Percentiles rank a stretch among this genome's conserved stretches.
These are phyloP conservation scores for Ceratocystis smalleyi DNA, from an alignment of 2,329 filamentous ascomycete species.

Conservation along the genomic window DNA sequence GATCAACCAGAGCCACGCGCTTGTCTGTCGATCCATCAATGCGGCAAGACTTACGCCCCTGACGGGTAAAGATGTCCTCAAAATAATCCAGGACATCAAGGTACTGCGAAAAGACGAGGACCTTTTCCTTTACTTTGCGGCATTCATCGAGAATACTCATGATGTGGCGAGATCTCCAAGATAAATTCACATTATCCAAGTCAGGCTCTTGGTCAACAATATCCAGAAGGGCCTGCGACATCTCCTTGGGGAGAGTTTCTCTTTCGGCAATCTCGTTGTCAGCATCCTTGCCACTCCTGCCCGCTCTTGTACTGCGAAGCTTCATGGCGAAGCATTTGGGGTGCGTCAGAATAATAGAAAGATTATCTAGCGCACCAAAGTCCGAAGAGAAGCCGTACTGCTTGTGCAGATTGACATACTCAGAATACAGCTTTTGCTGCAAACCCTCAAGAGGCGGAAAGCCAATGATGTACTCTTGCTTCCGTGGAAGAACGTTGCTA, in stretches of 20 bases:
- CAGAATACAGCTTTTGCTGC: conserved; percentile 48
- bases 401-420: conserved; percentile 25
- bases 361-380: conserved; percentile 26
- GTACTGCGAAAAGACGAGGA: conserved; percentile 67
- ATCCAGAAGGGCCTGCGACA: not conserved
- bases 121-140: conserved; percentile 48
- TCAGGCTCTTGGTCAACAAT: conserved; percentile 12
- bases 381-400: not conserved
- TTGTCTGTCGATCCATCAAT: conserved; percentile 51
- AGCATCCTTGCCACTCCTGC: conserved; percentile 1
- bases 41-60: conserved; percentile 35
- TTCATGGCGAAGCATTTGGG: conserved; percentile 33
- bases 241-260: conserved; percentile 8
- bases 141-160: conserved; percentile 51
- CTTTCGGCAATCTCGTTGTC: not conserved
- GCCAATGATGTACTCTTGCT: conserved; percentile 68
- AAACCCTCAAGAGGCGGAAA: conserved; percentile 47
- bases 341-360: conserved; percentile 38
- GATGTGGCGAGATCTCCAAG: conserved; percentile 29
- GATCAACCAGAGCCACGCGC: conserved; percentile 49
- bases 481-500: conserved; percentile 51
- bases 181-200: conserved; percentile 24
- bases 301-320: conserved; percentile 16
- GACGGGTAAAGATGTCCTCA: conserved; percentile 36
- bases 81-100: conserved; percentile 56